Evolutionary conservation across 2,329 filamentous ascomycete species (phyloP), one percentile per base, ranked within the genome.

Genomic region (Plenodomus lindquistii): DNA sequence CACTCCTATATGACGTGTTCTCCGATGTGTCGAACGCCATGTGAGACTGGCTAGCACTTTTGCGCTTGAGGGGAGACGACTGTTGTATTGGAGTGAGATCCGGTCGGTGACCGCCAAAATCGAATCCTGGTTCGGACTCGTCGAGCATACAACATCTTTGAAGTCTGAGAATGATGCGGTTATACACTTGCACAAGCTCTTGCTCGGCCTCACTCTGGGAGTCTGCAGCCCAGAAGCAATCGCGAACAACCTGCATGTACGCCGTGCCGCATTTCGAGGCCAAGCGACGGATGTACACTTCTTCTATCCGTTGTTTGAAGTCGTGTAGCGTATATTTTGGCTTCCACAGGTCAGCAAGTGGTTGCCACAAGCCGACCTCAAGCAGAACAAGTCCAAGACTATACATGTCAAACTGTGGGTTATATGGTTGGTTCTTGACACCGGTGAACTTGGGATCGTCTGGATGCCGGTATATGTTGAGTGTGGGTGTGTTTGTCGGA

Each of bases 321-420:
- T 84, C 82, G 16, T 75, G 72, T 17, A 82, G 72, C 0, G 84
- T 79, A 21, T 85, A 81, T 51, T 85, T 82, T 0, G 82, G 74
- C 20, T 88, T 81, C 62, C 79, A 79, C 11, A 84, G 37, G 70
- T 77, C 81, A 45, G 79, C 79, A 20, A 91, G 76, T 10, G 83
- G 85, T 3, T 82, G 84, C 89, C 89, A 93, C 8, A 92, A 72
- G 6, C 89, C 89, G 44, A 92, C 84, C 6, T 89, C 89, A 2
- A 91, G 76, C 0, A 93, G 77, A 3, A 91, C 74, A 73, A 91
- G 82, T 16, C 87, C 87, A 1, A 93, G 76, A 6, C 87, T 85
- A 66, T 91, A 91, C 2, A 92, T 74, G 52, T 92, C 89, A 24
- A 77, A 80, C n/a, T 70, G 67, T 10, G 67, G 60, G 3, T 63